phyloP scores from a whole-genome alignment of 306 rosid species.

The Amphicarpaea edgeworthii region DNA sequence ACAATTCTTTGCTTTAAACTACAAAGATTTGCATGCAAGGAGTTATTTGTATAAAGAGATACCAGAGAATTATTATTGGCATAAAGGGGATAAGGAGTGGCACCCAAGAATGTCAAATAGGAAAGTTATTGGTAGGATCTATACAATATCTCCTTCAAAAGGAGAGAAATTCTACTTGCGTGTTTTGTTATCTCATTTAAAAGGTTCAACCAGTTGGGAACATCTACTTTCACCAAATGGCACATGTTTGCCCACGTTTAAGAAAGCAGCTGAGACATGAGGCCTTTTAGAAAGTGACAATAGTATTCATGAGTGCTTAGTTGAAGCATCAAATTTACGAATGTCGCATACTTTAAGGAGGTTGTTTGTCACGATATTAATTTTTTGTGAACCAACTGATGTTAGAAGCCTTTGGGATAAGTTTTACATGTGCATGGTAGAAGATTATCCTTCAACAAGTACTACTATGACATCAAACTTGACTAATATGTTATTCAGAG shows the following conservation, averaged over 20 bases:
- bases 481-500: no score
- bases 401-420: neutral
- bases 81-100: neutral
- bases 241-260: neutral
- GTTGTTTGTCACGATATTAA: neutral
- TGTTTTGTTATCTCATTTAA: neutral
- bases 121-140: neutral
- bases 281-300: neutral
- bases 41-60: neutral
- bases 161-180: no score
- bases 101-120: accelerated
- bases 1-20: neutral
- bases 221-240: neutral
- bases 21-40: neutral
- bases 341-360: neutral
- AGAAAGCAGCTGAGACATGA: neutral
- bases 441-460: neutral
- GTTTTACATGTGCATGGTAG: neutral
- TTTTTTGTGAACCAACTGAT: conserved; percentile 4
- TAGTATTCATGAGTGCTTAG: neutral
- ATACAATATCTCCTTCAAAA: neutral
- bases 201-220: neutral
- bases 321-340: neutral
- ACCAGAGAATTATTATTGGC: neutral
- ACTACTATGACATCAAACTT: no score